These are phyloP conservation scores for Aspergillus persii DNA, from an alignment of 2,329 filamentous ascomycete genomes.

Conservation along the genomic window DNA sequence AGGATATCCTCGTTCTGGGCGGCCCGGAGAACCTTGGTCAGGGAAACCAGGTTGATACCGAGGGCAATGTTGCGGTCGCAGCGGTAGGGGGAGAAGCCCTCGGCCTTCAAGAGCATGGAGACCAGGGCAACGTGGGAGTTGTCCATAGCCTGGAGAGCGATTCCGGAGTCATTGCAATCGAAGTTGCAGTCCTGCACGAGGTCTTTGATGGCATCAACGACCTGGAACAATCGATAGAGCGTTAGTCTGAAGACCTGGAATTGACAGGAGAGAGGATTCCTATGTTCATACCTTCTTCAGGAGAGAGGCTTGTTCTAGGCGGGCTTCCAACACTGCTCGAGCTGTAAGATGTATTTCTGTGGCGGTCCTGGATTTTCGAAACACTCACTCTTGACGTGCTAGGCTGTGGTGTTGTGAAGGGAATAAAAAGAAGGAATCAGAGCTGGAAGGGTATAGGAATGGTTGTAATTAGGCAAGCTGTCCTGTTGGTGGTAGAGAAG, in stretches of 20 bases:
- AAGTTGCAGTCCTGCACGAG: slow-evolving; percentile 99
- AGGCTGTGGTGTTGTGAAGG: slow-evolving; percentile 16
- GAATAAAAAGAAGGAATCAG: slow-evolving; percentile 5
- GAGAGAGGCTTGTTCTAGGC: slow-evolving; percentile 87
- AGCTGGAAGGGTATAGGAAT: background rate
- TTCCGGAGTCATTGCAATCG: slow-evolving; percentile 99
- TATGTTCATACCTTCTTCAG: slow-evolving; percentile 77
- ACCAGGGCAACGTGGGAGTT: slow-evolving; percentile 99
- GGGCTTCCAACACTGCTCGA: slow-evolving; percentile 82
- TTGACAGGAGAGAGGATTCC: background rate
- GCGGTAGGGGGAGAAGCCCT: slow-evolving; percentile 90
- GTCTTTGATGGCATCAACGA: slow-evolving; percentile 98
- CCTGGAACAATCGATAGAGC: slow-evolving; percentile 50
- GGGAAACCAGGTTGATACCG: slow-evolving; percentile 91
- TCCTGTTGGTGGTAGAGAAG: background rate
- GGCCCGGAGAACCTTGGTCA: slow-evolving; percentile 95
- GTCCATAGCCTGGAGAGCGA: slow-evolving; percentile 99
- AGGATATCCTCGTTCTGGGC: slow-evolving; percentile 92
- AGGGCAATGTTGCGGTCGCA: slow-evolving; percentile 99
- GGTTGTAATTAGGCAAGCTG: background rate
- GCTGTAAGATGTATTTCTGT: slow-evolving; percentile 9
- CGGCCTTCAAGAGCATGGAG: slow-evolving; percentile 97
- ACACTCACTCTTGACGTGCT: slow-evolving; percentile 31
- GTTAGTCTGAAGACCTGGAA: background rate
- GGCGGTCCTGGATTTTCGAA: slow-evolving; percentile 3